Percentiles rank a stretch among this genome's conserved stretches.
phyloP scores from a whole-genome alignment of 1,139 yeast species.

The Meyerozyma athensensis region DNA sequence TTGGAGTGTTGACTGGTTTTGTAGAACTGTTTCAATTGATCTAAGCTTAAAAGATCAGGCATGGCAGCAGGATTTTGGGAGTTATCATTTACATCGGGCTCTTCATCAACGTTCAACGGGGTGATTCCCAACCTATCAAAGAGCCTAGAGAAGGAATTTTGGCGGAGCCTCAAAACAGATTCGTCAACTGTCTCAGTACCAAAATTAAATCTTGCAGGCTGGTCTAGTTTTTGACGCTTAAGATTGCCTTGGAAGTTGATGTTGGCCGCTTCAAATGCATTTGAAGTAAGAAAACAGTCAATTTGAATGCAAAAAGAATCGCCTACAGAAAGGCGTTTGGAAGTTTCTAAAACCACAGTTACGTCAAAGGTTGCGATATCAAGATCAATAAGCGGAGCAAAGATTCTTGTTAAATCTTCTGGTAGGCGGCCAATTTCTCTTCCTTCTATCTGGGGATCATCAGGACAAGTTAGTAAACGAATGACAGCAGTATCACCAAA shows the following conservation, averaged over 20 bases:
- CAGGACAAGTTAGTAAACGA: conserved; percentile 26
- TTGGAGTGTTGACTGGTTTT: conserved; percentile 57
- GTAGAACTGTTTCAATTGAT: conserved; percentile 75
- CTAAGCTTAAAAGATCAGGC: conserved; percentile 49
- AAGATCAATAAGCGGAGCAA: conserved; percentile 62
- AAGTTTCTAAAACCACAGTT: conserved; percentile 55
- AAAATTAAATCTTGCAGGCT: conserved; percentile 19
- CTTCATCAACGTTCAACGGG: conserved; percentile 8
- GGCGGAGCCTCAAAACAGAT: conserved; percentile 47
- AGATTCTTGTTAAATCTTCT: conserved; percentile 63
- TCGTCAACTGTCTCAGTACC: conserved; percentile 54
- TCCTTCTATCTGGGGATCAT: conserved; percentile 16
- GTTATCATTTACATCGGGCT: conserved; percentile 3
- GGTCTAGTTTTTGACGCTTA: conserved; percentile 13
- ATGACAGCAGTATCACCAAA: conserved; percentile 27
- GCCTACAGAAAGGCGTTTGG: conserved; percentile 60
- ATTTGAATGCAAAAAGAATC: conserved; percentile 63
- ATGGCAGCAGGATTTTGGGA: conserved; percentile 9
- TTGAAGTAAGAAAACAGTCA: conserved; percentile 52
- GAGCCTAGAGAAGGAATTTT: conserved; percentile 51
- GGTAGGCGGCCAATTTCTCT: conserved; percentile 77
- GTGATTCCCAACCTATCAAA: conserved; percentile 43
- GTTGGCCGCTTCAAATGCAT: conserved; percentile 37
- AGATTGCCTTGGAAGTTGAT: conserved; percentile 4
- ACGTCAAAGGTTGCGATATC: conserved; percentile 53